These are phyloP conservation scores for Mortierella sp. DNA, from an alignment of 371 early-diverging fungal species.

Conservation along the genomic window DNA sequence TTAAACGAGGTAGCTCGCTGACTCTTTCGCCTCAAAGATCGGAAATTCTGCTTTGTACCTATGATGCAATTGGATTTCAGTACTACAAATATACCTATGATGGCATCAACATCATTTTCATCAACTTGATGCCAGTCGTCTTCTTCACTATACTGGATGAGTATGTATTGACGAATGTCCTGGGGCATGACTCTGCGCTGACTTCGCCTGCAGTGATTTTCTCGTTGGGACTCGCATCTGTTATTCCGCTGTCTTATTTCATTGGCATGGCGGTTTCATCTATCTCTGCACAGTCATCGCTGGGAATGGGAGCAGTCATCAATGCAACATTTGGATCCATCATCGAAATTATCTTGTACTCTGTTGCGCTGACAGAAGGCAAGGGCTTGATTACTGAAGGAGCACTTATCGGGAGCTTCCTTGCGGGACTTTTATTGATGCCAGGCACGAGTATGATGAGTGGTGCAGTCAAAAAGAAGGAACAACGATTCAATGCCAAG, in stretches of 20 bases:
- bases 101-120: constrained; percentile 96
- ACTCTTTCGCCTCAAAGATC: constrained; percentile 60
- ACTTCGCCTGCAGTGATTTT: constrained; percentile 82
- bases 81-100: constrained; percentile 96
- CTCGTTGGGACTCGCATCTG: constrained; percentile 81
- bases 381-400: constrained; percentile 93
- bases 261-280: constrained; percentile 97
- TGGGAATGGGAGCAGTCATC: constrained; percentile 94
- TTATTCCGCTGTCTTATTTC: constrained; percentile 94
- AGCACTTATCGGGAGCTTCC: constrained; percentile 90
- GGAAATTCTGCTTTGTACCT: constrained; percentile 81
- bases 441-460: constrained; percentile 96
- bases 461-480: constrained; percentile 91
- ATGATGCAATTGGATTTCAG: constrained; percentile 82
- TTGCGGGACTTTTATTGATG: constrained; percentile 90
- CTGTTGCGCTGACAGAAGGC: constrained; percentile 89
- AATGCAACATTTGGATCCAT: constrained; percentile 98
- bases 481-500: constrained; percentile 94
- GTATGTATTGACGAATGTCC: constrained; percentile 71
- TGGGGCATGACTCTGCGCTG: constrained; percentile 64
- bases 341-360: constrained; percentile 94
- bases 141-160: constrained; percentile 87
- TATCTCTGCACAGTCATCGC: constrained; percentile 93
- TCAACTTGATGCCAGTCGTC: constrained; percentile 90
- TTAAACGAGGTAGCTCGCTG: constrained; percentile 72